These are phyloP conservation scores for Daldinia sp. DNA, from an alignment of 2,329 filamentous ascomycete species.

Conservation along the genomic window DNA sequence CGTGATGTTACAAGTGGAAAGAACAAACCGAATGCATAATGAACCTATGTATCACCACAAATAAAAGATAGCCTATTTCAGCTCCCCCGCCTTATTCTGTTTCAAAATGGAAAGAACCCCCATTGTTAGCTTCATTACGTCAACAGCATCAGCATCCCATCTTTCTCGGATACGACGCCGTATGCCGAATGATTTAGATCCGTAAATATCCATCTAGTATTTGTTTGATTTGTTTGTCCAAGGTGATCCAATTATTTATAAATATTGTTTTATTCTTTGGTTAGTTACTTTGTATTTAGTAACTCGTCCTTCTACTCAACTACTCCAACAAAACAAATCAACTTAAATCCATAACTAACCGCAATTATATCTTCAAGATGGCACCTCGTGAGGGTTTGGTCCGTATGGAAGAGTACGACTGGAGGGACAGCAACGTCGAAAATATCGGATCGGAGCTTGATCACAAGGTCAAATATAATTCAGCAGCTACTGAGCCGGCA, in stretches of 20 bases:
- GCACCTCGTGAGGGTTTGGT: constrained; percentile 71
- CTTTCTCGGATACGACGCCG: neutral
- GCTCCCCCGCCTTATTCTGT: constrained; percentile 39
- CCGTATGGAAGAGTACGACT: constrained; percentile 73
- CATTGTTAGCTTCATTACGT: constrained; percentile 8
- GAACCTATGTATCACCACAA: neutral
- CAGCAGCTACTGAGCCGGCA: constrained; percentile 72
- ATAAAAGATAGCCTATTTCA: constrained; percentile 18
- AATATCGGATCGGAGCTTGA: constrained; percentile 73
- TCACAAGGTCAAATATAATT: constrained; percentile 76
- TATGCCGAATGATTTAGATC: neutral
- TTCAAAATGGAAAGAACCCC: constrained; percentile 5
- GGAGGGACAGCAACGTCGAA: constrained; percentile 76
- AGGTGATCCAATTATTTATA: too few species aligned
- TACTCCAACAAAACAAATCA: too few species aligned
- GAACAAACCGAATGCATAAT: neutral
- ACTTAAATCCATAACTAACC: neutral
- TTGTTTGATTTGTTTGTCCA: neutral
- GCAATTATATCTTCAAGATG: constrained; percentile 57
- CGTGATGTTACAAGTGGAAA: neutral
- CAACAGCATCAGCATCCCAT: neutral
- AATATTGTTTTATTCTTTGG: too few species aligned
- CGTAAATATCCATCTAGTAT: neutral
- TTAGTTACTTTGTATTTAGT: too few species aligned
- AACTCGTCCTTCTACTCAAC: too few species aligned